Evolutionary conservation across 2,329 filamentous ascomycete genomes (phyloP).

Genomic region (Penicillium sp.): DNA sequence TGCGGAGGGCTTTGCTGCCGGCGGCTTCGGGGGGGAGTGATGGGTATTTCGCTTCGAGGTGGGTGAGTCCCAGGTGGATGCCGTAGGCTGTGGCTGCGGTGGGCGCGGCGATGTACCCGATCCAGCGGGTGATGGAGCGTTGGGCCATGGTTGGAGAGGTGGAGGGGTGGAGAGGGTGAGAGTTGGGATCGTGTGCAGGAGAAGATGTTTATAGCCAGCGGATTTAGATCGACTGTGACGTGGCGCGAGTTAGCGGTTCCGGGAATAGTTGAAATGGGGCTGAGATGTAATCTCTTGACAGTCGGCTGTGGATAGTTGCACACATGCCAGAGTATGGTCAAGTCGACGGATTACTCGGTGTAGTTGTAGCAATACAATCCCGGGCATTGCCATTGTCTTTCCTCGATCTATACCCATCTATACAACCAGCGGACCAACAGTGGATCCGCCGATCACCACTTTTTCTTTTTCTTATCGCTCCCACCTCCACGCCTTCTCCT

Average conservation of each 20-base stretch:
- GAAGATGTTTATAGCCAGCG: too few species aligned
- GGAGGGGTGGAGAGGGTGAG: conserved; percentile 9
- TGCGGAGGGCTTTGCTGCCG: conserved; percentile 21
- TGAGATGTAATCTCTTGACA: too few species aligned
- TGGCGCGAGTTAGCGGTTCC: not conserved
- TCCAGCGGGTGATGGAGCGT: conserved; percentile 5
- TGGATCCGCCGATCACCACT: conserved; percentile 5
- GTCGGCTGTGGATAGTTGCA: too few species aligned
- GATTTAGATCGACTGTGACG: not conserved
- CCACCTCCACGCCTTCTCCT: not conserved
- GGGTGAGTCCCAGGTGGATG: conserved; percentile 20
- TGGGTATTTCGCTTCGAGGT: conserved; percentile 30
- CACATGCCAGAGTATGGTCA: too few species aligned
- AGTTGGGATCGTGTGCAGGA: conserved; percentile 4
- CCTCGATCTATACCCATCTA: too few species aligned
- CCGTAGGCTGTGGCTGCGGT: conserved; percentile 18
- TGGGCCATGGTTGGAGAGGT: not conserved
- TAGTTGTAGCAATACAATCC: too few species aligned
- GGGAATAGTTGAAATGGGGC: too few species aligned
- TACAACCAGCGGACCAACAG: too few species aligned
- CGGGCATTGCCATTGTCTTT: too few species aligned
- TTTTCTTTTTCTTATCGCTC: conserved; percentile 12
- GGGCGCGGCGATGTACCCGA: conserved; percentile 13
- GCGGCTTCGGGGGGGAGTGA: conserved; percentile 13
- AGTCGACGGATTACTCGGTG: too few species aligned